Conservation (phyloP, 2,329 filamentous ascomycete species). For the Coleophoma crateriformis region DNA sequence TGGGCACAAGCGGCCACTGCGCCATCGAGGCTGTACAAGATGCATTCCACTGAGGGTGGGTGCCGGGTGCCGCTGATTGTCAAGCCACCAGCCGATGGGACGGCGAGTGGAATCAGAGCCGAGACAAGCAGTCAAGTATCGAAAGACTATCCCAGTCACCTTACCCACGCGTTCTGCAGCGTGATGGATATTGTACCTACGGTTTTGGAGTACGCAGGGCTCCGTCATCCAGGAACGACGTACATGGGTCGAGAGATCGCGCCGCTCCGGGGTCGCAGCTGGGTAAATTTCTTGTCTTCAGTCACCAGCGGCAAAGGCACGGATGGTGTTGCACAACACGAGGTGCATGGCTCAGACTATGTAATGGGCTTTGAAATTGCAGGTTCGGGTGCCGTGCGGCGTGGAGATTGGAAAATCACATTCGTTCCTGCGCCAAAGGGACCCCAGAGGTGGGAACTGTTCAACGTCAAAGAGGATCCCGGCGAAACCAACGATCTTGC, state of each 20-base stretch:
- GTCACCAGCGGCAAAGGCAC: neutral
- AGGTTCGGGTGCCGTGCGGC: conserved; percentile 43
- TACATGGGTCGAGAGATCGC: conserved; percentile 23
- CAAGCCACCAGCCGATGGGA: conserved; percentile 21
- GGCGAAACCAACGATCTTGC: conserved; percentile 43
- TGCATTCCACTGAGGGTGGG: conserved; percentile 31
- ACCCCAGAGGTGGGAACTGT: conserved; percentile 51
- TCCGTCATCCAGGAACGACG: conserved; percentile 19
- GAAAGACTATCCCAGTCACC: too few relatives aligned
- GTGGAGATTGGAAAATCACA: conserved; percentile 50
- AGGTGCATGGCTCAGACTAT: conserved; percentile 2
- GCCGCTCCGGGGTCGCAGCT: conserved; percentile 22
- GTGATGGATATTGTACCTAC: conserved; percentile 32
- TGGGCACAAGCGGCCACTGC: conserved; percentile 51
- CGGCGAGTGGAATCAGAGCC: too few relatives aligned
- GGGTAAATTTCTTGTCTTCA: conserved; percentile 23
- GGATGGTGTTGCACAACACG: too few relatives aligned
- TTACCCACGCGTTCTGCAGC: conserved; percentile 25
- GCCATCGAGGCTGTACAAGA: conserved; percentile 32
- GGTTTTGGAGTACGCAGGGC: conserved; percentile 25
- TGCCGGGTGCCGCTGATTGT: conserved; percentile 32
- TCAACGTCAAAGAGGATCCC: conserved; percentile 44
- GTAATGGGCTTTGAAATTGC: conserved; percentile 47
- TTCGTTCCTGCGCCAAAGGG: conserved; percentile 51
- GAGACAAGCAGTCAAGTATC: too few relatives aligned